Percentiles rank a stretch among this genome's conserved stretches.
These are phyloP conservation scores for Fusarium floridanum DNA, from an alignment of 2,329 filamentous ascomycete genomes.

Conservation along the genomic window DNA sequence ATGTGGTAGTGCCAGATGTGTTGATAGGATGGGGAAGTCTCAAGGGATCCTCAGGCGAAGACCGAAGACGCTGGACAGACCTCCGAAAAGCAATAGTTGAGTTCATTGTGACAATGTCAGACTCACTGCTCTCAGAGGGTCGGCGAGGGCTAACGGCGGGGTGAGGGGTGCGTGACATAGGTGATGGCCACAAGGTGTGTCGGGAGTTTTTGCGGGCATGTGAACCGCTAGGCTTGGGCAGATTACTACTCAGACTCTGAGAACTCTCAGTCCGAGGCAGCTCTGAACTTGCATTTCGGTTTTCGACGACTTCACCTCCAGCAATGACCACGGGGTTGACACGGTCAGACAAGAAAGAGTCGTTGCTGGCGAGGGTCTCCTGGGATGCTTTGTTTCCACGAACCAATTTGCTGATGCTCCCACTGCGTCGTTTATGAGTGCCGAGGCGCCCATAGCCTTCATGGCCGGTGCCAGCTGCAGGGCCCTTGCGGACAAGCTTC, in stretches of 20 bases:
- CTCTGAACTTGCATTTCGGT: conserved; percentile 67
- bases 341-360: conserved; percentile 71
- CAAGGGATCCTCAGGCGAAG: conserved; percentile 59
- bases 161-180: conserved; percentile 57
- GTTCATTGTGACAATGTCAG: conserved; percentile 61
- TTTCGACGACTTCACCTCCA: conserved; percentile 72
- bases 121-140: conserved; percentile 70
- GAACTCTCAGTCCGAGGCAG: conserved; percentile 64
- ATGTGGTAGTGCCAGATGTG: conserved; percentile 56
- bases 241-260: conserved; percentile 58
- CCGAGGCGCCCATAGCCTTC: conserved; percentile 83
- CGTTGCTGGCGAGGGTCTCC: conserved; percentile 63
- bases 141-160: conserved; percentile 49
- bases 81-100: conserved; percentile 67
- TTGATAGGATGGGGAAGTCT: conserved; percentile 67
- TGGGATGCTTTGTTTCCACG: conserved; percentile 64
- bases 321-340: conserved; percentile 76
- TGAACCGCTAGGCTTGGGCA: conserved; percentile 55
- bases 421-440: conserved; percentile 72
- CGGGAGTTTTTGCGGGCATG: conserved; percentile 57
- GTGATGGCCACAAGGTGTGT: conserved; percentile 67
- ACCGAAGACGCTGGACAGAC: conserved; percentile 65
- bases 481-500: conserved; percentile 73
- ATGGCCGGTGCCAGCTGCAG: conserved; percentile 92
- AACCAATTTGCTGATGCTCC: conserved; percentile 64